A percentile compares a stretch with the other conserved stretches of the same genome.
Evolutionary conservation across 192 early-diverging fungal species (phyloP).

Genomic region (Mortierella alpina): DNA sequence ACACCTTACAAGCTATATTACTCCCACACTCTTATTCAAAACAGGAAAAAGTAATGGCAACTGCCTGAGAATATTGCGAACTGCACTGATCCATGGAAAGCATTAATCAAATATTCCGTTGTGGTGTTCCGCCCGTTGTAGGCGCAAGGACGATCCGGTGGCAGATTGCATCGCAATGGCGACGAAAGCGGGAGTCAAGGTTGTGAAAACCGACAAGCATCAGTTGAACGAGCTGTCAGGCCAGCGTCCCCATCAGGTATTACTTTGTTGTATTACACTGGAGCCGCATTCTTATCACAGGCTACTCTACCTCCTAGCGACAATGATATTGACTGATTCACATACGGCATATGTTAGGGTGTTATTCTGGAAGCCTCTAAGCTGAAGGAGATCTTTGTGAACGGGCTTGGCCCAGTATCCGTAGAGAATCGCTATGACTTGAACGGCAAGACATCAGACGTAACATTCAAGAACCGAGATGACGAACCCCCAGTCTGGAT

Average conservation of each 20-base stretch:
- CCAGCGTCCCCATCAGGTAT: constrained; percentile 64
- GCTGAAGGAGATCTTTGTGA: constrained; percentile 10
- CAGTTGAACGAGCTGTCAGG: constrained; percentile 58
- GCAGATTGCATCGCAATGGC: constrained; percentile 30
- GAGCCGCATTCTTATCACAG: not conserved
- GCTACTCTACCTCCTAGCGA: not conserved
- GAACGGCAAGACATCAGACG: not conserved
- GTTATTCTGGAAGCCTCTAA: constrained; percentile 60
- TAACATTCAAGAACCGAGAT: constrained; percentile 5
- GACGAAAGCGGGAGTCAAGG: constrained; percentile 13
- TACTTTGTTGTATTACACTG: not conserved
- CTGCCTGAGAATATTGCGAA: not conserved
- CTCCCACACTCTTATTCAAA: constrained; percentile 9
- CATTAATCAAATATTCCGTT: not conserved
- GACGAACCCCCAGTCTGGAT: constrained; percentile 60
- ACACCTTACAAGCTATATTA: constrained; percentile 37
- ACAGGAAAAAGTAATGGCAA: constrained; percentile 38
- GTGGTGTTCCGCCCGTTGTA: not conserved
- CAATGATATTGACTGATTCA: not conserved
- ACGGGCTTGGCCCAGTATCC: constrained; percentile 19
- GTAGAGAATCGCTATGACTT: constrained; percentile 1
- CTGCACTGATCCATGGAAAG: not conserved
- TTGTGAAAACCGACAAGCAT: constrained; percentile 52
- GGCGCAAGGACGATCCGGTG: constrained; percentile 25
- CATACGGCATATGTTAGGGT: constrained; percentile 37